Evolutionary conservation across 495 filamentous ascomycete species (phyloP).

Genomic region (Penicillium arizonense): DNA sequence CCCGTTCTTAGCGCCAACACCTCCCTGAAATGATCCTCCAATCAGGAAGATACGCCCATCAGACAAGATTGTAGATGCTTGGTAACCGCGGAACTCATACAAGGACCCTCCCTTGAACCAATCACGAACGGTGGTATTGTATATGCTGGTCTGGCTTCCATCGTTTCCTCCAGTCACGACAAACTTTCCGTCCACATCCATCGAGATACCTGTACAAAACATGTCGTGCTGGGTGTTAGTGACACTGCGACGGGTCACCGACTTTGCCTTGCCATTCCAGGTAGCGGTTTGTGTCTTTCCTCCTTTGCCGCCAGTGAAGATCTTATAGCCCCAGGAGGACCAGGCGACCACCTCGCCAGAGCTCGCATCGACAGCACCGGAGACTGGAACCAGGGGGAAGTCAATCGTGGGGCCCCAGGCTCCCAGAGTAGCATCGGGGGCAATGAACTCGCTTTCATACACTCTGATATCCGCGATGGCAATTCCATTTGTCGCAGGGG

Average conservation of each 20-base stretch:
- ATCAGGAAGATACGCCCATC: slow-evolving; percentile 58
- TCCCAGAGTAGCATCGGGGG: slow-evolving; percentile 14
- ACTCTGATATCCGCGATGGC: slow-evolving; percentile 25
- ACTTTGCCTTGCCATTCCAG: slow-evolving; percentile 32
- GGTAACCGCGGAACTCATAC: slow-evolving; percentile 56
- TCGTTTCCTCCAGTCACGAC: slow-evolving; percentile 53
- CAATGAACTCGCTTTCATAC: slow-evolving; percentile 8
- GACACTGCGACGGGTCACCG: slow-evolving; percentile 34
- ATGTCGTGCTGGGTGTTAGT: slow-evolving; percentile 52
- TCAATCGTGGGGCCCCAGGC: slow-evolving; percentile 48
- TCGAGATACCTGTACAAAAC: slow-evolving; percentile 59
- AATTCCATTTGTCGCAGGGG: slow-evolving; percentile 22
- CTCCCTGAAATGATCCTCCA: slow-evolving; percentile 53
- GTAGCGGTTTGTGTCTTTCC: slow-evolving; percentile 44
- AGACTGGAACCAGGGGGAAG: slow-evolving; percentile 49
- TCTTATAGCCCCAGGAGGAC: slow-evolving; percentile 34
- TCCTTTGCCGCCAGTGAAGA: slow-evolving; percentile 22
- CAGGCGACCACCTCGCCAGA: slow-evolving; percentile 40
- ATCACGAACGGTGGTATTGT: slow-evolving; percentile 21
- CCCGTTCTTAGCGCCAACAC: slow-evolving; percentile 44
- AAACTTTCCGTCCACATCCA: slow-evolving; percentile 44
- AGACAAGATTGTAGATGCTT: slow-evolving; percentile 45
- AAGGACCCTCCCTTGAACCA: slow-evolving; percentile 37
- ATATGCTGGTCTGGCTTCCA: slow-evolving; percentile 44
- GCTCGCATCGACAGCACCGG: slow-evolving; percentile 30